A percentile compares a stretch with the other conserved stretches of the same genome.
Conservation (phyloP, 2,329 filamentous ascomycete genomes). For the Alternaria brassicicola region DNA sequence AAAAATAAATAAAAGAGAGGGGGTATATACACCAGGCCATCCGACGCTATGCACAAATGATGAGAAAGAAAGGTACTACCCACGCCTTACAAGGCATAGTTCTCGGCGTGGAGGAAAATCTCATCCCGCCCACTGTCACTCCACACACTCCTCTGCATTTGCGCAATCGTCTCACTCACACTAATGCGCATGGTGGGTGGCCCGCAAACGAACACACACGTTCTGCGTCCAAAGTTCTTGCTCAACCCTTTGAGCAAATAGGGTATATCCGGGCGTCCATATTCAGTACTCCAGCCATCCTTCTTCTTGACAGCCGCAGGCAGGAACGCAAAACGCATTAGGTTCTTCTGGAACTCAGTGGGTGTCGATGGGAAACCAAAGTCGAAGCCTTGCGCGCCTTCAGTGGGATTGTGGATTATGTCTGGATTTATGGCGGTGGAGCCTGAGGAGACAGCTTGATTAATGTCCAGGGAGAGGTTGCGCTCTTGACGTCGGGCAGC, state of each 20-base stretch:
- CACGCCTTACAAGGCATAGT: constrained; percentile 75
- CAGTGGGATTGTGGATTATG: constrained; percentile 41
- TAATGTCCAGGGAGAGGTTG: constrained; percentile 53
- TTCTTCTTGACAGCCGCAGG: constrained; percentile 57
- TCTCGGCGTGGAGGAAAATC: constrained; percentile 93
- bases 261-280: constrained; percentile 85
- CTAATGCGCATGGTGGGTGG: constrained; percentile 86
- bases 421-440: constrained; percentile 52
- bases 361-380: constrained; percentile 81
- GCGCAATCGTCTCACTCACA: constrained; percentile 83
- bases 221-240: constrained; percentile 78
- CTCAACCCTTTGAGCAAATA: constrained; percentile 86
- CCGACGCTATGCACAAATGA: constrained; percentile 38
- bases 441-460: constrained; percentile 42
- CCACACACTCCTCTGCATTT: constrained; percentile 83
- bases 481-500: constrained; percentile 51
- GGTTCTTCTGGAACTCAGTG: constrained; percentile 83
- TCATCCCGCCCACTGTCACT: constrained; percentile 79
- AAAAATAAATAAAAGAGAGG: constrained; percentile 16
- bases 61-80: constrained; percentile 7
- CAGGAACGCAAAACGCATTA: constrained; percentile 90
- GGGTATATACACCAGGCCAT: constrained; percentile 29
- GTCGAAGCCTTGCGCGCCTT: constrained; percentile 48
- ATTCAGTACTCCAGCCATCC: constrained; percentile 89
- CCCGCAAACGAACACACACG: constrained; percentile 92